A percentile compares a stretch with the other conserved stretches of the same genome.
Conservation (phyloP, 441 rosid genomes). For the Aquilaria agallochum region DNA sequence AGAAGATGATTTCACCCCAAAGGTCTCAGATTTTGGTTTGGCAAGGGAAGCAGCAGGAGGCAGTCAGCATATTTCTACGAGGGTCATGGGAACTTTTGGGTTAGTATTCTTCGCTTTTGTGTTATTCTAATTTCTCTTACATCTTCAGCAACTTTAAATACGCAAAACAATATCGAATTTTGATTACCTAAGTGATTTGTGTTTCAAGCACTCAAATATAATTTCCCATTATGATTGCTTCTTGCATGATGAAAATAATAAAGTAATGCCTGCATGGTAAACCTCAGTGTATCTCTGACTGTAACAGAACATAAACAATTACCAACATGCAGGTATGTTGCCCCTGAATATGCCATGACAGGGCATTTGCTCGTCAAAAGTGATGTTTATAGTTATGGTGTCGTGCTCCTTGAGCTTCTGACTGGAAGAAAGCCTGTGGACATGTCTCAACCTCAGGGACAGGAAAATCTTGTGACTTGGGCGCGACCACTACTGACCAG, state of each 20-base stretch:
- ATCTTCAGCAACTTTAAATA: not conserved
- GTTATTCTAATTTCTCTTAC: not conserved
- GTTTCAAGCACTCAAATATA: too few species aligned
- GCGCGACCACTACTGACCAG: conserved; percentile 80
- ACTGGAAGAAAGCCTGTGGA: conserved; percentile 96
- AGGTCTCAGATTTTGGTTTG: conserved; percentile 97
- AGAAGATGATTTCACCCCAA: conserved; percentile 89
- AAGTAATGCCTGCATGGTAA: too few species aligned
- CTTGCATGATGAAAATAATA: too few species aligned
- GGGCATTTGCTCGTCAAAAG: conserved; percentile 98
- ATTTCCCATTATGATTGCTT: too few species aligned
- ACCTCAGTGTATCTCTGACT: too few species aligned
- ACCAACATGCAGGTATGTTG: conserved; percentile 73
- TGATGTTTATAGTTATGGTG: conserved; percentile 96
- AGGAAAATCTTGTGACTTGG: conserved; percentile 97
- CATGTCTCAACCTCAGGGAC: conserved; percentile 94
- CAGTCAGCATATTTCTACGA: conserved; percentile 87
- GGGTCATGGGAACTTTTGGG: conserved; percentile 99
- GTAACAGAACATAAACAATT: conserved; percentile 2
- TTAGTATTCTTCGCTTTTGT: conserved; percentile 23
- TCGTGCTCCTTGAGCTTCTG: conserved; percentile 94
- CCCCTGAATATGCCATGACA: conserved; percentile 99
- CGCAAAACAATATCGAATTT: not conserved
- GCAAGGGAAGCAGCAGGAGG: conserved; percentile 99
- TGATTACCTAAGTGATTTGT: too few species aligned